Percentiles rank a stretch among this genome's conserved stretches.
Conservation (phyloP, 2,329 filamentous ascomycete species). For the Xylariaceae sp. region DNA sequence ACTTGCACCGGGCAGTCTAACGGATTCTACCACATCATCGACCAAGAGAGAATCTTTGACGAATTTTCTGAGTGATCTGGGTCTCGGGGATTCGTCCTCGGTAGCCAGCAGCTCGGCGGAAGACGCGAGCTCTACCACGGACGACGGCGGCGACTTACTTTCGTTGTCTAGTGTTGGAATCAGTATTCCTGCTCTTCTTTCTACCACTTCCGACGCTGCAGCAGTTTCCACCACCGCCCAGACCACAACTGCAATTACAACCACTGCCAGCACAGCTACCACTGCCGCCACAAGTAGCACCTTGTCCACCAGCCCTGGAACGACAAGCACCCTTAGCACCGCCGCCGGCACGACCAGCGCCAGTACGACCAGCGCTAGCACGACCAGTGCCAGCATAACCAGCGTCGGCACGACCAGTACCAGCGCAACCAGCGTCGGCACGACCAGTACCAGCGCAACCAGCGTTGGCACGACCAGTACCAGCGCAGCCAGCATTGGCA, state of each 20-base stretch:
- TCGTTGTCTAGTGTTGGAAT: too few species aligned
- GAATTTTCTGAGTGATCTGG: slow-evolving; percentile 1
- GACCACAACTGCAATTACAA: background rate
- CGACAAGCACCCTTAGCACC: background rate
- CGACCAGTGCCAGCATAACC: slow-evolving; percentile 6
- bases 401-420: too few species aligned
- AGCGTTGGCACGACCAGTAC: background rate
- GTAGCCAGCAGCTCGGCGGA: too few species aligned
- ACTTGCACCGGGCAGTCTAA: too few species aligned
- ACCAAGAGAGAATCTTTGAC: slow-evolving; percentile 7
- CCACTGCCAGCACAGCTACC: background rate
- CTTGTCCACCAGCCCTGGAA: background rate
- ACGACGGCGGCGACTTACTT: background rate
- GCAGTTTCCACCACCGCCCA: background rate
- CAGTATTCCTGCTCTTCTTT: background rate
- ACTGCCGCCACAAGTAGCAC: background rate
- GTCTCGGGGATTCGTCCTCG: background rate
- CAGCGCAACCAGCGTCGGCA: background rate
- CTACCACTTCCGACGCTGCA: background rate
- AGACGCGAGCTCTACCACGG: background rate
- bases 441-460: too few species aligned
- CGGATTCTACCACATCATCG: slow-evolving; percentile 11
- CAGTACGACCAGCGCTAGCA: background rate
- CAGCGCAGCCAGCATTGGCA: background rate
- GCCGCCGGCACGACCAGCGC: background rate